Percentiles rank a stretch among this genome's conserved stretches.
Evolutionary conservation across 2,329 filamentous ascomycete species (phyloP).

Genomic region (Verticillium nubilum): DNA sequence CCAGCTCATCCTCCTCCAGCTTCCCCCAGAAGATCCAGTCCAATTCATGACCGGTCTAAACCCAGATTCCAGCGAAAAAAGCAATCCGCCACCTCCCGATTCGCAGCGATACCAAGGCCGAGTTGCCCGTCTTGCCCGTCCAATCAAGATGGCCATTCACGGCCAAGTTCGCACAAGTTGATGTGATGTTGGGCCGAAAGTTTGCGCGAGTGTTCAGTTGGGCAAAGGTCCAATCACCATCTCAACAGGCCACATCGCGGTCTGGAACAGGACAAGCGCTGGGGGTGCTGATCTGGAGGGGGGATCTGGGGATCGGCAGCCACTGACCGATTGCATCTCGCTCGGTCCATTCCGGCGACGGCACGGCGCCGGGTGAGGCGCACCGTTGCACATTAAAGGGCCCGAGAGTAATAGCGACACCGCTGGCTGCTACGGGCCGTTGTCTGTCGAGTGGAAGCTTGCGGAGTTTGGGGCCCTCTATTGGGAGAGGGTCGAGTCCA

Average conservation of each 20-base stretch:
- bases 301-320: not conserved
- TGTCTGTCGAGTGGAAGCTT: not conserved
- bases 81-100: not conserved
- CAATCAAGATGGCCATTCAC: not conserved
- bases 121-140: not conserved
- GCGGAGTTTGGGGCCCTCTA: not conserved
- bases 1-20: not conserved
- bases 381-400: not conserved
- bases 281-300: not conserved
- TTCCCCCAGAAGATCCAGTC: not conserved
- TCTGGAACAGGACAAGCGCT: not conserved
- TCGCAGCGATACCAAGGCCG: not conserved
- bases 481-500: not conserved
- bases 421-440: not conserved
- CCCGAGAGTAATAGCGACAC: not conserved
- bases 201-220: not conserved
- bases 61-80: not conserved
- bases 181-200: not conserved
- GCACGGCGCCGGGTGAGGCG: not conserved
- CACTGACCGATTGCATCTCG: not conserved
- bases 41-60: not conserved
- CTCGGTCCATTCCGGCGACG: not conserved
- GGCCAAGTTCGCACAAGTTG: not conserved
- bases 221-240: not conserved
- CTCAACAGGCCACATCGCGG: not conserved